Evolutionary conservation across 2,329 filamentous ascomycete species (phyloP).

Genomic region (Hymenoscyphus occultus): DNA sequence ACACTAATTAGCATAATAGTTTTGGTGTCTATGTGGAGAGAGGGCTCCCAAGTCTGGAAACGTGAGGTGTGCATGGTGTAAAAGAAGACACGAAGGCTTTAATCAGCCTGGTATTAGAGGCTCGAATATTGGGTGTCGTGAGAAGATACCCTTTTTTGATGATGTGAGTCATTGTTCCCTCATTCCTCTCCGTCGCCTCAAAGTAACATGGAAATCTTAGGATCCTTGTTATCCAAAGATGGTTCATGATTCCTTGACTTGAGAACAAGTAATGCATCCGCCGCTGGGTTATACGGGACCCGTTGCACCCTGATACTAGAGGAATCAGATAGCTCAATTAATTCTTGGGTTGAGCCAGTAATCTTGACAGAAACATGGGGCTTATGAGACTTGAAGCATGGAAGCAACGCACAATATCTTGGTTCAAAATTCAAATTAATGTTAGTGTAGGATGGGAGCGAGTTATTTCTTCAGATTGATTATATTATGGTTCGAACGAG

Average conservation of each 20-base stretch:
- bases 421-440: too few relatives aligned
- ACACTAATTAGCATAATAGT: constrained; percentile 11
- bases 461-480: too few relatives aligned
- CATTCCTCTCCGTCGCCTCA: not conserved
- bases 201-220: constrained; percentile 12
- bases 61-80: constrained; percentile 21
- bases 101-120: constrained; percentile 8
- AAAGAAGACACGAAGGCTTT: constrained; percentile 19
- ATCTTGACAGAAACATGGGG: not conserved
- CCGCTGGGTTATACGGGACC: not conserved
- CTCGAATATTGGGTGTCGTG: not conserved
- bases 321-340: not conserved
- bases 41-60: constrained; percentile 17
- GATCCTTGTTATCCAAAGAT: constrained; percentile 19
- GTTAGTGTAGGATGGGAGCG: too few relatives aligned
- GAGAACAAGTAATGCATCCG: not conserved
- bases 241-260: not conserved
- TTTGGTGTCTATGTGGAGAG: constrained; percentile 22
- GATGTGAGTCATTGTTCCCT: constrained; percentile 13
- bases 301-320: not conserved
- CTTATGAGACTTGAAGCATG: not conserved
- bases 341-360: not conserved
- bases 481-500: not conserved
- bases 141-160: constrained; percentile 19
- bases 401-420: not conserved